These are phyloP conservation scores for Thraustotheca clavata DNA, from an alignment of 352 stramenopile species.

Conservation along the genomic window DNA sequence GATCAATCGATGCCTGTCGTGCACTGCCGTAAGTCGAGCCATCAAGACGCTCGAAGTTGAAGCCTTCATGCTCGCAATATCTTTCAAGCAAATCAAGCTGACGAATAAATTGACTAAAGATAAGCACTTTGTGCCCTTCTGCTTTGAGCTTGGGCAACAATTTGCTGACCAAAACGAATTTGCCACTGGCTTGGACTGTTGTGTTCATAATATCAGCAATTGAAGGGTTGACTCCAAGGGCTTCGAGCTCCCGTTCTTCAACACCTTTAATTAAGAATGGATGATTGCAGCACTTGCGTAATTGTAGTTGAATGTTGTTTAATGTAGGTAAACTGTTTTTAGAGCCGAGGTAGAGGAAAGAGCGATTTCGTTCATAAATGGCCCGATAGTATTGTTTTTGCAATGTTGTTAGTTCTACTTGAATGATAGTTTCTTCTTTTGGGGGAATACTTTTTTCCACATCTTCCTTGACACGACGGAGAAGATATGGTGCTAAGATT, in stretches of 20 bases:
- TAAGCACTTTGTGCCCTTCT: constrained; percentile 91
- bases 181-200: constrained; percentile 75
- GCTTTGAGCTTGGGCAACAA: constrained; percentile 85
- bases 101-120: constrained; percentile 94
- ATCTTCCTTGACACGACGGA: constrained; percentile 97
- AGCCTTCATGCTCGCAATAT: constrained; percentile 87
- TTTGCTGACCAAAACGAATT: constrained; percentile 88
- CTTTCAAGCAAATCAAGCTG: constrained; percentile 92
- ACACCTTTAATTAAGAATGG: constrained; percentile 97
- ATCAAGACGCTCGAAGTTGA: constrained; percentile 86
- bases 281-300: constrained; percentile 99
- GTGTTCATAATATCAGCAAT: constrained; percentile 64
- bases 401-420: constrained; percentile 95
- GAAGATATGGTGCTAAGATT: constrained; percentile 90
- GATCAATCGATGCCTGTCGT: constrained; percentile 93
- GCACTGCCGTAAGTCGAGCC: constrained; percentile 82
- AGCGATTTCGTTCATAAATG: constrained; percentile 99
- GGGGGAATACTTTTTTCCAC: constrained; percentile 94
- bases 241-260: constrained; percentile 72
- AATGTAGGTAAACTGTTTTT: constrained; percentile 85
- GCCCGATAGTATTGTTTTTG: constrained; percentile 99
- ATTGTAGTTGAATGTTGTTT: constrained; percentile 99
- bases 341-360: constrained; percentile 88
- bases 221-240: constrained; percentile 48
- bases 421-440: constrained; percentile 95